Evolutionary conservation across 306 rosid species (phyloP).

Genomic region (Elaeagnus macrophylla): DNA sequence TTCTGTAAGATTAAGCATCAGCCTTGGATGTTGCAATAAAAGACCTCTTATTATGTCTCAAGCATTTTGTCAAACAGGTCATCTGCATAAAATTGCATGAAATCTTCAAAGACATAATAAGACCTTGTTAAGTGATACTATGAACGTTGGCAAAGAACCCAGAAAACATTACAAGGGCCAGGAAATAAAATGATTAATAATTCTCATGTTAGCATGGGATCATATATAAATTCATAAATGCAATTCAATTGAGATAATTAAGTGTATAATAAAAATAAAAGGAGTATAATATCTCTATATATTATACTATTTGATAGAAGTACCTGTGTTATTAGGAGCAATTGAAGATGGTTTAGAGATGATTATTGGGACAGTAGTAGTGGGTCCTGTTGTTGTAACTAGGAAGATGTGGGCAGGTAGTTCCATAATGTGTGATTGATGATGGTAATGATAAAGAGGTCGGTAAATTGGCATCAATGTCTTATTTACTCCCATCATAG

Average conservation of each 20-base stretch:
- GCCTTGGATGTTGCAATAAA: too few species aligned
- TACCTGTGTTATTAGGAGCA: constrained; percentile 53
- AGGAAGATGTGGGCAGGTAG: constrained; percentile 50
- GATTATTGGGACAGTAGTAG: constrained; percentile 30
- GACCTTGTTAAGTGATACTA: constrained; percentile 6
- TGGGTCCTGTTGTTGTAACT: constrained; percentile 28
- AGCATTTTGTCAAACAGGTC: too few species aligned
- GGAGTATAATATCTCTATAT: too few species aligned
- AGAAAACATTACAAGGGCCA: constrained; percentile 7
- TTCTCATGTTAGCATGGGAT: not conserved
- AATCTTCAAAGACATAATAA: too few species aligned
- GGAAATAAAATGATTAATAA: constrained; percentile 14
- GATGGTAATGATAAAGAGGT: constrained; percentile 31
- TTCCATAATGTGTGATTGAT: constrained; percentile 60
- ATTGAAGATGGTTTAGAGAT: constrained; percentile 46
- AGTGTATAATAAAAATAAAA: too few species aligned
- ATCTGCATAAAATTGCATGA: too few species aligned
- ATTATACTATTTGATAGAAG: not conserved
- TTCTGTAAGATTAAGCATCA: too few species aligned
- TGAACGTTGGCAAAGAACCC: constrained; percentile 21
- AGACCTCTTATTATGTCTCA: too few species aligned
- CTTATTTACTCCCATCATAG: constrained; percentile 42
- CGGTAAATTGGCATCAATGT: constrained; percentile 77
- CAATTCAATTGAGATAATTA: too few species aligned
- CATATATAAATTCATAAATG: not conserved